Evolutionary conservation across 2,329 filamentous ascomycete genomes (phyloP).

Genomic region (Xylaria digitata): DNA sequence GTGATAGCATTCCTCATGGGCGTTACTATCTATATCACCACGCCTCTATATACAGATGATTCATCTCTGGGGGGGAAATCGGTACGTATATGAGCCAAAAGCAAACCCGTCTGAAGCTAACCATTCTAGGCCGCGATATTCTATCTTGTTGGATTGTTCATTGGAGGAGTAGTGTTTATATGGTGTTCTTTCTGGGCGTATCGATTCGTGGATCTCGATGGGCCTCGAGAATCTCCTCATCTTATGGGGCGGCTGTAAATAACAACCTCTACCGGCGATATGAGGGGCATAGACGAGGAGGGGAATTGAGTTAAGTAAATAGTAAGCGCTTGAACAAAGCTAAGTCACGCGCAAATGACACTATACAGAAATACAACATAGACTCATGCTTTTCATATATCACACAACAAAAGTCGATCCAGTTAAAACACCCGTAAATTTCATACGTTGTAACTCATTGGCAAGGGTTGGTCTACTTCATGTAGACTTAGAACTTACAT

Average conservation of each 20-base stretch:
- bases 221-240: neutral
- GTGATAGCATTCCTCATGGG: constrained; percentile 43
- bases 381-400: too few relatives aligned
- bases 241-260: neutral
- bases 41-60: constrained; percentile 42
- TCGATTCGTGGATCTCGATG: constrained; percentile 38
- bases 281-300: too few relatives aligned
- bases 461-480: too few relatives aligned
- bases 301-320: too few relatives aligned
- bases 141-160: constrained; percentile 40
- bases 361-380: too few relatives aligned
- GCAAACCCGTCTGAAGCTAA: neutral
- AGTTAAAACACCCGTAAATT: too few relatives aligned
- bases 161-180: constrained; percentile 37
- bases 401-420: too few relatives aligned
- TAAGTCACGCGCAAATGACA: too few relatives aligned
- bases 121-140: constrained; percentile 38
- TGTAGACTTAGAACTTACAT: too few relatives aligned
- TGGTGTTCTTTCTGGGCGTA: constrained; percentile 50
- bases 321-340: too few relatives aligned
- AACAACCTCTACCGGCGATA: neutral
- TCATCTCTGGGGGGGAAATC: constrained; percentile 36
- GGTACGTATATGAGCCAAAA: constrained; percentile 27
- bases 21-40: constrained; percentile 42
- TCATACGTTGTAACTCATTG: too few relatives aligned